A percentile compares a stretch with the other conserved stretches of the same genome.
Conservation (phyloP, 2,329 filamentous ascomycete species). For the Fusarium sp. region DNA sequence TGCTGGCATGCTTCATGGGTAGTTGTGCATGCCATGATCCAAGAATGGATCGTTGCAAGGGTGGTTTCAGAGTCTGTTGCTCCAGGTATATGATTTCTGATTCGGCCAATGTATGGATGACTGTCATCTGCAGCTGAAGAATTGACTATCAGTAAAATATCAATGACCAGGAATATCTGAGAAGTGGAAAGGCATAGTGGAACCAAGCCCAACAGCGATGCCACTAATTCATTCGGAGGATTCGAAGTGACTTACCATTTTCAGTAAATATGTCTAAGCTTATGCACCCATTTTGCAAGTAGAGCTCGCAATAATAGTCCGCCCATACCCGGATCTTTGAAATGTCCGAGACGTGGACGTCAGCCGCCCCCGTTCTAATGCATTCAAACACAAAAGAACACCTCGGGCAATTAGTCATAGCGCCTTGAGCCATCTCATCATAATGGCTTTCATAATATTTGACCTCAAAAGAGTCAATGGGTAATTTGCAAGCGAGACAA, state of each 20-base stretch:
- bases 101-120: fast-evolving
- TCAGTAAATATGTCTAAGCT: too few relatives aligned
- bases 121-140: fast-evolving
- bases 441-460: fast-evolving
- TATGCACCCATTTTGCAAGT: fast-evolving
- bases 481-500: too few relatives aligned
- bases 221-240: too few relatives aligned
- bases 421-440: too few relatives aligned
- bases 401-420: too few relatives aligned
- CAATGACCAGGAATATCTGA: fast-evolving
- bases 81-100: background rate
- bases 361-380: fast-evolving
- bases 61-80: background rate
- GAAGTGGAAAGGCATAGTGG: fast-evolving
- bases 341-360: too few relatives aligned
- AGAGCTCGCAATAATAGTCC: too few relatives aligned
- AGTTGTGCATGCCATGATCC: background rate
- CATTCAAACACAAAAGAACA: too few relatives aligned
- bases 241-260: too few relatives aligned
- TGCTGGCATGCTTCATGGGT: background rate
- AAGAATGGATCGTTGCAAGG: background rate
- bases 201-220: too few relatives aligned
- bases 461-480: fast-evolving
- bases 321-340: fast-evolving
- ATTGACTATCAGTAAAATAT: background rate